Conservation (phyloP, 2,329 filamentous ascomycete species). For the Monosporascus cannonballus region DNA sequence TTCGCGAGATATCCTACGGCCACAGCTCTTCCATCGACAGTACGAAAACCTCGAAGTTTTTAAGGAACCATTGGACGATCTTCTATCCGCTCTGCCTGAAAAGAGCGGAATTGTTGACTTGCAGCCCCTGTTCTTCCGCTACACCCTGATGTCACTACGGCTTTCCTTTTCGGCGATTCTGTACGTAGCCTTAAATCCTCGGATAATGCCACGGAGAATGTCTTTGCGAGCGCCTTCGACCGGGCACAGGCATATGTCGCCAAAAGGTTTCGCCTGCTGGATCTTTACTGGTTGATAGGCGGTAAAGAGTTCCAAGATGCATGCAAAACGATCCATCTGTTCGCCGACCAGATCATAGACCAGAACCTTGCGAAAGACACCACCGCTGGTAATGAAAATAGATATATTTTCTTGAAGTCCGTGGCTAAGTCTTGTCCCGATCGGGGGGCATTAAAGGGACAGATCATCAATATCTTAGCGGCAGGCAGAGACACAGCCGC, state of each 20-base stretch:
- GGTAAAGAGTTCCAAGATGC: slow-evolving; percentile 10
- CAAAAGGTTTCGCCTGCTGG: slow-evolving; percentile 13
- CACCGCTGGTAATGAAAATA: slow-evolving; percentile 4
- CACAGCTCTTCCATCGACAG: slow-evolving; percentile 22
- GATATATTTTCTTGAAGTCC: slow-evolving; percentile 16
- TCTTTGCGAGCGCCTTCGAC: slow-evolving; percentile 16
- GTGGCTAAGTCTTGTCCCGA: slow-evolving; percentile 13
- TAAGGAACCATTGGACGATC: slow-evolving; percentile 13
- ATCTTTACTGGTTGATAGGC: slow-evolving; percentile 17
- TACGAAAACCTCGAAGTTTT: slow-evolving; percentile 17
- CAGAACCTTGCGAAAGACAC: slow-evolving; percentile 10
- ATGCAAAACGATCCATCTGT: slow-evolving; percentile 13
- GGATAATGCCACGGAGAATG: slow-evolving; percentile 4
- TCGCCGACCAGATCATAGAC: slow-evolving; percentile 18
- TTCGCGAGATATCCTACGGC: slow-evolving; percentile 27
- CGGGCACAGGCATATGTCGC: slow-evolving; percentile 14
- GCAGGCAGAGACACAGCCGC: slow-evolving; percentile 22
- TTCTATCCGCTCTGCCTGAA: slow-evolving; percentile 11
- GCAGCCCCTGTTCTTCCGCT: slow-evolving; percentile 19
- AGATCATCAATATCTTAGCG: slow-evolving; percentile 20
- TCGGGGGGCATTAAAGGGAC: slow-evolving; percentile 14
- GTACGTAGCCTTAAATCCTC: slow-evolving; percentile 11
- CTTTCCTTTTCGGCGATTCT: slow-evolving; percentile 21
- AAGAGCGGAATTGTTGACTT: slow-evolving; percentile 13
- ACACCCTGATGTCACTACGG: slow-evolving; percentile 20